phyloP scores from a whole-genome alignment of 345 rosid genomes.

The Crucihimalaya himalaica region DNA sequence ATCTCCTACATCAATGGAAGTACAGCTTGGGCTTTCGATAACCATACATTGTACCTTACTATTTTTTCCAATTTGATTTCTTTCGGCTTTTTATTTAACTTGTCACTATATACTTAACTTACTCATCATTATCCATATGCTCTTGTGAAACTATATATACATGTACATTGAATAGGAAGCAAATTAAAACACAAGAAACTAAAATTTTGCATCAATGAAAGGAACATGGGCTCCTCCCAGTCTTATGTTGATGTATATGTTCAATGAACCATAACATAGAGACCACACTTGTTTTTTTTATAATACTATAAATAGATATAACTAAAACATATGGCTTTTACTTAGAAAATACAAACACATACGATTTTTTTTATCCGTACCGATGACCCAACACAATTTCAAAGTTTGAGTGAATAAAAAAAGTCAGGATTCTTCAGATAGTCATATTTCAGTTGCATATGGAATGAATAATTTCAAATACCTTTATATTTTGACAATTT shows the following conservation, averaged over 20 bases:
- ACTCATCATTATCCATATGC: constrained; percentile 22
- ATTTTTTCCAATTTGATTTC: constrained; percentile 4
- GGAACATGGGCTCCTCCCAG: constrained; percentile 36
- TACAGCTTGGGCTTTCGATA: constrained; percentile 36
- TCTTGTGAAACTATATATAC: constrained; percentile 5
- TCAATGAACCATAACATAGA: constrained; percentile 41
- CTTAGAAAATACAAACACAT: background rate
- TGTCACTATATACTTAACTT: constrained; percentile 29
- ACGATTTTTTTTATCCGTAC: background rate
- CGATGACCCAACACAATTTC: background rate
- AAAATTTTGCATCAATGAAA: constrained; percentile 24
- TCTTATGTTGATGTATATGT: constrained; percentile 41
- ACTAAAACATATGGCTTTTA: background rate
- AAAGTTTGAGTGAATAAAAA: background rate
- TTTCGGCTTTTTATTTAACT: constrained; percentile 12
- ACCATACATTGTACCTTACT: constrained; percentile 42
- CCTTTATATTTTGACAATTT: background rate
- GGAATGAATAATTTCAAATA: constrained; percentile 14
- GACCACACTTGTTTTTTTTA: constrained; percentile 20
- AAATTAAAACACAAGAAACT: constrained; percentile 29
- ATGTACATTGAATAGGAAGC: constrained; percentile 35
- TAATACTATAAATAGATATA: background rate
- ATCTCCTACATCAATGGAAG: constrained; percentile 44
- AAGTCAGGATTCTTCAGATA: background rate
- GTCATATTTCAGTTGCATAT: background rate